phyloP scores from a whole-genome alignment of 2,329 filamentous ascomycete species.

The Hypoxylon rubiginosum region DNA sequence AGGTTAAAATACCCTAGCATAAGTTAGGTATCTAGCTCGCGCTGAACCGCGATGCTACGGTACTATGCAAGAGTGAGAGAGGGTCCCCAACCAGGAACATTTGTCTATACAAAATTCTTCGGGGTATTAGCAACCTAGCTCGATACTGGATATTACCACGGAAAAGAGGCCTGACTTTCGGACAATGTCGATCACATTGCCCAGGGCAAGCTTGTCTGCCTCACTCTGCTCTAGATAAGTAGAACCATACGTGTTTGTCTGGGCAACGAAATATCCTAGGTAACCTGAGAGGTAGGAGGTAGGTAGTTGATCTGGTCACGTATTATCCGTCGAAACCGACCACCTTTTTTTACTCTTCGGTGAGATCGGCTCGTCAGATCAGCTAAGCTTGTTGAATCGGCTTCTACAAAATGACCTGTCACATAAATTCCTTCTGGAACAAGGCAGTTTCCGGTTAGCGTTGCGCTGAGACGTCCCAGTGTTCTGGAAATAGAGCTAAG shows the following conservation, averaged over 20 bases:
- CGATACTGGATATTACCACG: slow-evolving; percentile 22
- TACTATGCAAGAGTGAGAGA: slow-evolving; percentile 28
- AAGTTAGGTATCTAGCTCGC: slow-evolving; percentile 29
- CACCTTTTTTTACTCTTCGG: slow-evolving; percentile 28
- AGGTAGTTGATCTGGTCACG: background rate
- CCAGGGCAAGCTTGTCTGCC: slow-evolving; percentile 22
- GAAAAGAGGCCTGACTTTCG: slow-evolving; percentile 29
- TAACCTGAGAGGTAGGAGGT: slow-evolving; percentile 16
- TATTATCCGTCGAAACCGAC: slow-evolving; percentile 24
- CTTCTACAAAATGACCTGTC: slow-evolving; percentile 35
- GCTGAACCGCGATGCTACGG: slow-evolving; percentile 29
- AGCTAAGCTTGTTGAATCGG: slow-evolving; percentile 29
- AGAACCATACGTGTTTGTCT: slow-evolving; percentile 8
- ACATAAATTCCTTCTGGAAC: slow-evolving; percentile 31
- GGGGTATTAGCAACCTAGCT: slow-evolving; percentile 19
- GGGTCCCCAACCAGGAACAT: slow-evolving; percentile 15
- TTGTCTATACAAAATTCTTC: slow-evolving; percentile 20
- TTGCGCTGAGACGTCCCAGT: slow-evolving; percentile 41
- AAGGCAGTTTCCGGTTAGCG: slow-evolving; percentile 33
- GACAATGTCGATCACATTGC: slow-evolving; percentile 30
- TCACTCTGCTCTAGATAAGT: background rate
- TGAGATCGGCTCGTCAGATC: slow-evolving; percentile 23
- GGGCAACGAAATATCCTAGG: slow-evolving; percentile 12
- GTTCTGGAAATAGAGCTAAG: slow-evolving; percentile 41
- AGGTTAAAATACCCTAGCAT: slow-evolving; percentile 21